phyloP scores from a whole-genome alignment of 1,139 yeast genomes.

The Meyerozyma smithsonii region DNA sequence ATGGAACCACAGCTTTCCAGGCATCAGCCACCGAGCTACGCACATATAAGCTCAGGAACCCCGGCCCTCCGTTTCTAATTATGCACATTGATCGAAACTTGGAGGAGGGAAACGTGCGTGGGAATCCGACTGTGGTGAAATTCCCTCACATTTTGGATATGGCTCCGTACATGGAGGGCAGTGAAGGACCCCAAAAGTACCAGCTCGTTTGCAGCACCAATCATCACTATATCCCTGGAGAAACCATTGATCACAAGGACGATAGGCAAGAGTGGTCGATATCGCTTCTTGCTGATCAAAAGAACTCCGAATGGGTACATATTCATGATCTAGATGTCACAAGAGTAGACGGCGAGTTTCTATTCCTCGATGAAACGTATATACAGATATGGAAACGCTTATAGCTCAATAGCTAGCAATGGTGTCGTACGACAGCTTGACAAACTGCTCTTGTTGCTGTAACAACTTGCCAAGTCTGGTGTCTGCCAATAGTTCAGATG shows the following conservation, averaged over 20 bases:
- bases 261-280: constrained; percentile 45
- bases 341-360: constrained; percentile 49
- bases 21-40: constrained; percentile 18
- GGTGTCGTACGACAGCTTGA: background rate
- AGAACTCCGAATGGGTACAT: constrained; percentile 48
- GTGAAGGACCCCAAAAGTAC: constrained; percentile 26
- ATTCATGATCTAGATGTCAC: constrained; percentile 49
- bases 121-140: constrained; percentile 63
- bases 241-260: constrained; percentile 19
- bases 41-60: constrained; percentile 33
- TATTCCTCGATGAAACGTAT: constrained; percentile 60
- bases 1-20: constrained; percentile 20
- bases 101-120: constrained; percentile 24
- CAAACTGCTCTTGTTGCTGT: background rate
- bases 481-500: background rate
- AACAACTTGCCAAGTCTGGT: background rate
- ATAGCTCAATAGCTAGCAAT: background rate
- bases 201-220: constrained; percentile 48
- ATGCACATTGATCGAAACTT: constrained; percentile 53
- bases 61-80: constrained; percentile 50
- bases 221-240: constrained; percentile 30
- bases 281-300: constrained; percentile 37
- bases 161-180: constrained; percentile 23
- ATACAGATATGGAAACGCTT: constrained; percentile 60
- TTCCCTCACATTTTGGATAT: constrained; percentile 47